Evolutionary conservation across 225 moss, liverwort and hornwort species (phyloP).

Genomic region (Neckera pumila): DNA sequence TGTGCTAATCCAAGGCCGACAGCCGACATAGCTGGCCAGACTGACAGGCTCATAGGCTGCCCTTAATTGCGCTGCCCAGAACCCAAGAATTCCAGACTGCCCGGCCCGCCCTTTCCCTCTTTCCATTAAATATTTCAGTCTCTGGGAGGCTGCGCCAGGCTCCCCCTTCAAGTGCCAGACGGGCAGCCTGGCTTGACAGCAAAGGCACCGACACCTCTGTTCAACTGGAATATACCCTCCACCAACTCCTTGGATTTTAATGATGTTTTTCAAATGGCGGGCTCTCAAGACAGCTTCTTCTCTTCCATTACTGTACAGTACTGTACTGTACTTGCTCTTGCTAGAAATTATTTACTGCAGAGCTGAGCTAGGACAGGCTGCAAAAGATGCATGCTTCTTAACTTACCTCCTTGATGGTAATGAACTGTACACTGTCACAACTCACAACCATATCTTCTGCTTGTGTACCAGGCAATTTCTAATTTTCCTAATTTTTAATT

Average conservation of each 20-base stretch:
- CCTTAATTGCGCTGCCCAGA: background rate
- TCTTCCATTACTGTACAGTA: background rate
- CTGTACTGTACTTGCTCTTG: background rate
- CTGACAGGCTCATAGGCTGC: background rate
- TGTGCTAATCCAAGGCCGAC: slow-evolving; percentile 15
- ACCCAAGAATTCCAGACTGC: background rate
- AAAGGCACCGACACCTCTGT: slow-evolving; percentile 4
- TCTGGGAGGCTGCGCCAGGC: background rate
- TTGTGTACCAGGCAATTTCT: background rate
- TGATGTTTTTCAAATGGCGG: too few relatives aligned
- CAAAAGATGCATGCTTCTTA: background rate
- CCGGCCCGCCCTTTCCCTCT: background rate
- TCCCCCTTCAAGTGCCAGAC: background rate
- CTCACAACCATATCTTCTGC: background rate
- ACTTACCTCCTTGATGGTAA: background rate
- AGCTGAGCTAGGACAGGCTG: background rate
- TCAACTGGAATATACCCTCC: background rate
- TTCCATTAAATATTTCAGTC: background rate
- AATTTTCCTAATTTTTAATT: too few relatives aligned
- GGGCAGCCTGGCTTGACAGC: background rate
- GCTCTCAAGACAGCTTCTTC: background rate
- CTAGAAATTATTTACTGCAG: background rate
- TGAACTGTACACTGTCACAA: background rate
- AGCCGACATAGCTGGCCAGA: background rate
- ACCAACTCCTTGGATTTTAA: background rate